Evolutionary conservation across 2,329 filamentous ascomycete genomes (phyloP).

Genomic region (Colletotrichum siamense): DNA sequence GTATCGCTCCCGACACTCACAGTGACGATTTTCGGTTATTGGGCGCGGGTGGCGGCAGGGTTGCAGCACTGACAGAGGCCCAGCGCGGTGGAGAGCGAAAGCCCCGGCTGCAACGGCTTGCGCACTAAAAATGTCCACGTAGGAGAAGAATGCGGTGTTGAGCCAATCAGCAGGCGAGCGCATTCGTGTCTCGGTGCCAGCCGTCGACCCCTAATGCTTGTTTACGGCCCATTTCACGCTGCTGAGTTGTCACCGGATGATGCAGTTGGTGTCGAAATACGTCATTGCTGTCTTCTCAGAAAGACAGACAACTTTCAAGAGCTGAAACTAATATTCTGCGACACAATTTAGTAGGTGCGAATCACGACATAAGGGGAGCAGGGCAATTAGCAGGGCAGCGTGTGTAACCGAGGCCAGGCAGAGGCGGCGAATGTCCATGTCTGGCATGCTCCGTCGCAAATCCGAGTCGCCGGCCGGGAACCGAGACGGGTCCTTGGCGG

Average conservation of each 20-base stretch:
- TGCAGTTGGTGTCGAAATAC: neutral
- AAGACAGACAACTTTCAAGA: neutral
- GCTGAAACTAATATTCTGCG: neutral
- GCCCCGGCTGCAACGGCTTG: neutral
- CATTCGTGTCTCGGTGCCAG: neutral
- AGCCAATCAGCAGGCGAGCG: neutral
- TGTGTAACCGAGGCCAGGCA: neutral
- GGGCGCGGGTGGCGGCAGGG: neutral
- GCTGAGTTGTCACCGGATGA: neutral
- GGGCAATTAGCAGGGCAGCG: neutral
- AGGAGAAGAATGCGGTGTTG: neutral
- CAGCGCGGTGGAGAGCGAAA: neutral
- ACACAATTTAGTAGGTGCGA: neutral
- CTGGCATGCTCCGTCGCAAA: neutral
- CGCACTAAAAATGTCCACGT: neutral
- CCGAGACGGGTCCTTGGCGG: neutral
- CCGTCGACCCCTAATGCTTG: slow-evolving; percentile 14
- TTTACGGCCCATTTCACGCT: neutral
- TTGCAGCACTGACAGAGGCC: neutral
- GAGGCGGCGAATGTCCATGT: neutral
- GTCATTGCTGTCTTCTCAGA: neutral
- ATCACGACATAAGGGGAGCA: neutral
- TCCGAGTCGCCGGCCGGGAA: neutral
- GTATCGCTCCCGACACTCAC: neutral
- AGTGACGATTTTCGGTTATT: neutral